These are phyloP conservation scores for Prototheca stagnorum DNA, from an alignment of 163 green algal genomes.

Conservation along the genomic window DNA sequence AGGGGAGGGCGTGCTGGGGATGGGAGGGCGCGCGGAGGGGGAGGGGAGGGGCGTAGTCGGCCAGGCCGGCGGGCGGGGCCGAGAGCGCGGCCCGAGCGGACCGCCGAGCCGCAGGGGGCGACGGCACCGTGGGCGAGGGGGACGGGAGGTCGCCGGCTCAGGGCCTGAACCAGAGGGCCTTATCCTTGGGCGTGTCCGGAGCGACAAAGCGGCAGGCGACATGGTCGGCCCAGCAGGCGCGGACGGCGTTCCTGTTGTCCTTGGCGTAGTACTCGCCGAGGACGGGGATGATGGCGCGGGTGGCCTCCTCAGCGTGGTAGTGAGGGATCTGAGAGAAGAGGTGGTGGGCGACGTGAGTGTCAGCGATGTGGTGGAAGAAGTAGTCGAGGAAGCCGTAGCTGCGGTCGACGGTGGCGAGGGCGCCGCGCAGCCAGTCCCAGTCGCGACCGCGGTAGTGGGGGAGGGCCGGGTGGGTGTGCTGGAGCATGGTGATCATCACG, in stretches of 20 bases:
- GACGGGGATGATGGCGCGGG: constrained; percentile 40
- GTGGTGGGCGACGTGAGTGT: constrained; percentile 89
- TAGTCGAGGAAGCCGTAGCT: constrained; percentile 62
- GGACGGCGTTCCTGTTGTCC: constrained; percentile 41
- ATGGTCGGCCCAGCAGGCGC: constrained; percentile 52
- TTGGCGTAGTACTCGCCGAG: constrained; percentile 68
- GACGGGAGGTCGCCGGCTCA: constrained; percentile 1
- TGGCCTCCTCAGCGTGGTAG: constrained; percentile 52
- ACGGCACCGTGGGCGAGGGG: too few species aligned
- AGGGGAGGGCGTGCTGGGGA: too few species aligned
- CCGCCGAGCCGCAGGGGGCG: too few species aligned
- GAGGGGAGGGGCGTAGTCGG: too few species aligned
- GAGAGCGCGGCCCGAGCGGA: too few species aligned
- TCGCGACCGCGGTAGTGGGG: constrained; percentile 68
- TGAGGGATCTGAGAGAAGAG: constrained; percentile 74
- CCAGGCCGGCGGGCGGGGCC: too few species aligned
- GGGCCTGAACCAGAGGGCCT: constrained; percentile 24
- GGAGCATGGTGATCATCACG: constrained; percentile 80
- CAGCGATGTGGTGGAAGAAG: constrained; percentile 77
- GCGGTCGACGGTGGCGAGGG: constrained; percentile 74
- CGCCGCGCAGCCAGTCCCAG: constrained; percentile 83
- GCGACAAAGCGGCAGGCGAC: constrained; percentile 29
- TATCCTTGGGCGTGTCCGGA: constrained; percentile 26
- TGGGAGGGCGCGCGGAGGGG: too few species aligned
- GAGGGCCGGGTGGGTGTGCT: constrained; percentile 75